A percentile compares a stretch with the other conserved stretches of the same genome.
Conservation (phyloP, 257 asterid species). For the Capsicum chinense region DNA sequence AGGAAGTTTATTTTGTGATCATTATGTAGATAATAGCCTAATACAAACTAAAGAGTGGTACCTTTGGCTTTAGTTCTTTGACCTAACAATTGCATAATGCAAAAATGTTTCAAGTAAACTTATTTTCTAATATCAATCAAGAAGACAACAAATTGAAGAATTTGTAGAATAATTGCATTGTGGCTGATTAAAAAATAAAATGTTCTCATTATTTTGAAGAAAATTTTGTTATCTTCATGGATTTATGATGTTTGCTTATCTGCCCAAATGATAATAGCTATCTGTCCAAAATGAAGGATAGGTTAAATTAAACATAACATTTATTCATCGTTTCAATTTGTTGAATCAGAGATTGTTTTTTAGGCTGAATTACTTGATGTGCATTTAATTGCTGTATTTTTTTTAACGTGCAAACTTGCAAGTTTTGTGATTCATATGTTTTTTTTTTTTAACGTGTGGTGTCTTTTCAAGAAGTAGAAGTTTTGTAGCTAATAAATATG, state of each 20-base stretch:
- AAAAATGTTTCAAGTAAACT: background rate
- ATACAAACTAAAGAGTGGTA: background rate
- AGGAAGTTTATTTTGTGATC: background rate
- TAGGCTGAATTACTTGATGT: background rate
- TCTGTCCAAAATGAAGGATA: background rate
- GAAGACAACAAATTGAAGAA: background rate
- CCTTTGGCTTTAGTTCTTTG: background rate
- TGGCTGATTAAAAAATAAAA: background rate
- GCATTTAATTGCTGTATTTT: background rate
- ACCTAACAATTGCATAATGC: constrained; percentile 13
- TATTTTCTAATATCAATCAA: background rate
- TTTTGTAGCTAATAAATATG: background rate
- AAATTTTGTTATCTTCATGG: background rate
- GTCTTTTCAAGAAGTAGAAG: background rate
- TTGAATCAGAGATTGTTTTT: too few relatives aligned
- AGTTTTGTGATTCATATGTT: background rate
- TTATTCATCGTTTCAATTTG: background rate
- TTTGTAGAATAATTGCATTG: background rate
- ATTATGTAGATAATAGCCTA: background rate
- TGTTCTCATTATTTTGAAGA: background rate
- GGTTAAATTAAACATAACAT: background rate
- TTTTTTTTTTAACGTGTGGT: background rate
- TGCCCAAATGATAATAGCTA: background rate
- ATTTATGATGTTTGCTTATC: background rate
- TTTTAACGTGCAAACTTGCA: background rate